These are phyloP conservation scores for Camellia lanceoleosa DNA, from an alignment of 148 eudicot genomes.

Conservation along the genomic window DNA sequence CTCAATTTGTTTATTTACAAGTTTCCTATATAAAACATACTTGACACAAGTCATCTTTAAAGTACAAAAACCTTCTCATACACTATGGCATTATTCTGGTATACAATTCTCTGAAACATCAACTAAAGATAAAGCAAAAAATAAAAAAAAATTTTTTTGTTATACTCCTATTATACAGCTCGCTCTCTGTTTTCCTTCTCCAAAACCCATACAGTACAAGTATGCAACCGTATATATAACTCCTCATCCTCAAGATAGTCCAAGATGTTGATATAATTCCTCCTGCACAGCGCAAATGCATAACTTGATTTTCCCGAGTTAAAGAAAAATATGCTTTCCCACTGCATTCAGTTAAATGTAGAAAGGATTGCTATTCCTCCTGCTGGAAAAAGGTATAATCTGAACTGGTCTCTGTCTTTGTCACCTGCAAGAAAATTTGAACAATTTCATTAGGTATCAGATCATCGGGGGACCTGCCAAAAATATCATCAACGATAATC, in stretches of 20 bases:
- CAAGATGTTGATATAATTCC: not conserved
- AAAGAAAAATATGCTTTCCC: not conserved
- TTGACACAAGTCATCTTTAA: too few species aligned
- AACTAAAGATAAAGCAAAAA: too few species aligned
- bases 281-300: not conserved
- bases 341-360: not conserved
- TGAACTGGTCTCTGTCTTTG: conserved; percentile 69
- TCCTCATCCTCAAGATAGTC: not conserved
- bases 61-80: too few species aligned
- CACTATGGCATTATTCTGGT: not conserved
- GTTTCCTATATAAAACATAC: too few species aligned
- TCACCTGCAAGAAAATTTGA: conserved; percentile 44
- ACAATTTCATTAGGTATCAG: not conserved
- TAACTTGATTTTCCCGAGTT: not conserved
- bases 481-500: not conserved
- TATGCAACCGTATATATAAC: not conserved
- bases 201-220: not conserved
- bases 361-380: conserved; percentile 30
- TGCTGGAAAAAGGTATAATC: conserved; percentile 65
- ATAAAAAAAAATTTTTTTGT: too few species aligned
- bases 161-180: not conserved
- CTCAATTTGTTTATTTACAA: too few species aligned
- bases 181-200: not conserved
- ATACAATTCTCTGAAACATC: not conserved
- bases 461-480: not conserved